These are phyloP conservation scores for Rhizoctonia solani DNA, from an alignment of 1,284 basidiomycete species.

Conservation along the genomic window DNA sequence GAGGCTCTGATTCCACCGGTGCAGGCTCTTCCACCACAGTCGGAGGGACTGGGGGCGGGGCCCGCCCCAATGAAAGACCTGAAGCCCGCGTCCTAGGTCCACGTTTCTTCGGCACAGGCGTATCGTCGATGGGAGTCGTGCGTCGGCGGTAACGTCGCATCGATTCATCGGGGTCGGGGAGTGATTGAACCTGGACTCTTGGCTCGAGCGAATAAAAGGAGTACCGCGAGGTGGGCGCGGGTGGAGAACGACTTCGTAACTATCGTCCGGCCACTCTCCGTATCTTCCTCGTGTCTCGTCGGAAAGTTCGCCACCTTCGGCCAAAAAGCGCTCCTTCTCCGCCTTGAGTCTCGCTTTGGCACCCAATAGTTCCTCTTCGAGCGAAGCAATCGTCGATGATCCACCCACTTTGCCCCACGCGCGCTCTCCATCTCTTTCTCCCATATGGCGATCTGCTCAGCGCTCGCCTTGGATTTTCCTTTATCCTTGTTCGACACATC, in stretches of 20 bases:
- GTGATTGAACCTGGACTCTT: not conserved
- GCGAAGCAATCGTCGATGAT: slow-evolving; percentile 12
- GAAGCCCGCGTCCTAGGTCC: not conserved
- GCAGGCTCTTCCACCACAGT: no score
- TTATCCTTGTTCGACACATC: slow-evolving; percentile 43
- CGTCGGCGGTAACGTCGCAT: slow-evolving; percentile 12
- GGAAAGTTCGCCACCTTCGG: not conserved
- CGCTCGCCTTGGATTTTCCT: slow-evolving; percentile 56
- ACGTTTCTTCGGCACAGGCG: slow-evolving; percentile 16
- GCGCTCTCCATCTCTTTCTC: slow-evolving; percentile 30
- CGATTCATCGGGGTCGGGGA: slow-evolving; percentile 21
- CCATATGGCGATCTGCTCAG: slow-evolving; percentile 35
- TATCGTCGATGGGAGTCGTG: slow-evolving; percentile 1
- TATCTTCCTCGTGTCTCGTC: not conserved
- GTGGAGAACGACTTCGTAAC: slow-evolving; percentile 24
- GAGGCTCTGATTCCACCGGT: not conserved
- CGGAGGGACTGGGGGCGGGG: not conserved
- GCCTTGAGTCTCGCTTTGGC: slow-evolving; percentile 13
- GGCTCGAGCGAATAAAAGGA: not conserved
- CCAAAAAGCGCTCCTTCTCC: not conserved
- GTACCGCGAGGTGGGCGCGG: not conserved
- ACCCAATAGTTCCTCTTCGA: slow-evolving; percentile 24
- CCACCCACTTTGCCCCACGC: slow-evolving; percentile 20
- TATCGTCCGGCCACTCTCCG: slow-evolving; percentile 1
- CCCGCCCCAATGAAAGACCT: not conserved